Base-by-base conservation (phyloP, 495 filamentous ascomycete species). In the Jackrogersella minutella region DNA sequence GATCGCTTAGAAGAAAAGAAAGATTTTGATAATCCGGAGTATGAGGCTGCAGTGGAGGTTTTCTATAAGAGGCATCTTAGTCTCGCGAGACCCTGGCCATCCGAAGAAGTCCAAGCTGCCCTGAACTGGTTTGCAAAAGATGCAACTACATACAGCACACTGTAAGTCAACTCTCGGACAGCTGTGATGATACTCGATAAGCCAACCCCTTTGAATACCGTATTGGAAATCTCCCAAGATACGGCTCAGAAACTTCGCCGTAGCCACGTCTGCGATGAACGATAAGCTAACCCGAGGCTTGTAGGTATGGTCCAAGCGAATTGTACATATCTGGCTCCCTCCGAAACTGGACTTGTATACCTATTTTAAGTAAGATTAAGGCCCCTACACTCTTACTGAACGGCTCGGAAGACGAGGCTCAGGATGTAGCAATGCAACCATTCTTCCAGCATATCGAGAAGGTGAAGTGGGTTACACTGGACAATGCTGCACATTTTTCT, bases 401-500 rank as follows among this genome's bases (percentile, higher is more conserved):
- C 55, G 84, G 84, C 2, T 58, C 73, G 1, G 78, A 82, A 46
- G 84, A 86, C 47, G 79, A 82, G 52, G 78, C 79, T 1, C 76
- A 80, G 44, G 83, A 85, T 56, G 70, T 74, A 2, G 69, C 72
- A 3, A 72, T 80, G 31, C 67, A 68, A 54, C 79, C 82, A 0
- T 86, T 79, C 66, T 85, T 84, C 50, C 44, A 76, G 6, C 55
- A 71, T 3, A 80, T 81, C 22, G 26, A 64, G 11, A 80, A 80
- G 28, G 79, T 79, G 11, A 82, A 79, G 44, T 86, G 82, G 83
- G 67, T 84, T 5, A 74, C 64, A 2, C 72, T 83, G 17, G 74
- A 74, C 2, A 68, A 78, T 16, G 76, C 78, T 9, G 78, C 77
- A n/a, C 82, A 86, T 67, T 75, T 80, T 60, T 71, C 78, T 0